A percentile compares a stretch with the other conserved stretches of the same genome.
phyloP scores from a whole-genome alignment of 73 alveolate genomes.

The Halteria grandinella region DNA sequence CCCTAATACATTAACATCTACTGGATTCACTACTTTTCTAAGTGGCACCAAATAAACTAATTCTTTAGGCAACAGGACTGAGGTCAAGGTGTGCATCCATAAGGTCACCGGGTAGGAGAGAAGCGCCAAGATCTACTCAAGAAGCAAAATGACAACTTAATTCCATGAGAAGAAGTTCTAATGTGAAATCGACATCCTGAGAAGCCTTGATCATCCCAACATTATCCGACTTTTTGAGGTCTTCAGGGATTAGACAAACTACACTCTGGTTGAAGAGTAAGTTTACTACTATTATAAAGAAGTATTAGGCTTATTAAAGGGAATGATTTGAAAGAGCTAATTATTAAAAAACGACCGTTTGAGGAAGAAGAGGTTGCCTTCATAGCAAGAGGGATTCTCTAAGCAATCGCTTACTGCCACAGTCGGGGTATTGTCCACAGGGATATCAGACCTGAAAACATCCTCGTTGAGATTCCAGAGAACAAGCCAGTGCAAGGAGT shows the following conservation, averaged over 20 bases:
- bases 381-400: slow-evolving; percentile 25
- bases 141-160: not conserved
- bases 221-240: slow-evolving; percentile 48
- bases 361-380: slow-evolving; percentile 54
- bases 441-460: slow-evolving; percentile 70
- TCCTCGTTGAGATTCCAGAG: slow-evolving; percentile 31
- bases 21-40: too few species aligned
- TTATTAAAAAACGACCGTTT: slow-evolving; percentile 14
- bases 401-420: slow-evolving; percentile 64
- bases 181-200: slow-evolving; percentile 46
- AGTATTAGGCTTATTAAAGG: slow-evolving; percentile 21
- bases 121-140: slow-evolving; percentile 48
- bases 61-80: too few species aligned
- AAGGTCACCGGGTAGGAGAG: slow-evolving; percentile 36
- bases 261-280: slow-evolving; percentile 53
- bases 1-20: too few species aligned
- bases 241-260: slow-evolving; percentile 23
- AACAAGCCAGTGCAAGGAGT: slow-evolving; percentile 43
- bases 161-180: not conserved
- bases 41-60: too few species aligned
- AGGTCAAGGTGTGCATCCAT: slow-evolving; percentile 39
- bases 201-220: slow-evolving; percentile 55
- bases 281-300: not conserved
- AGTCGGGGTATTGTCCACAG: slow-evolving; percentile 59
- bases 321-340: slow-evolving; percentile 55